Conservation (phyloP, 371 early-diverging fungal species). For the Chytridium lagenaria region DNA sequence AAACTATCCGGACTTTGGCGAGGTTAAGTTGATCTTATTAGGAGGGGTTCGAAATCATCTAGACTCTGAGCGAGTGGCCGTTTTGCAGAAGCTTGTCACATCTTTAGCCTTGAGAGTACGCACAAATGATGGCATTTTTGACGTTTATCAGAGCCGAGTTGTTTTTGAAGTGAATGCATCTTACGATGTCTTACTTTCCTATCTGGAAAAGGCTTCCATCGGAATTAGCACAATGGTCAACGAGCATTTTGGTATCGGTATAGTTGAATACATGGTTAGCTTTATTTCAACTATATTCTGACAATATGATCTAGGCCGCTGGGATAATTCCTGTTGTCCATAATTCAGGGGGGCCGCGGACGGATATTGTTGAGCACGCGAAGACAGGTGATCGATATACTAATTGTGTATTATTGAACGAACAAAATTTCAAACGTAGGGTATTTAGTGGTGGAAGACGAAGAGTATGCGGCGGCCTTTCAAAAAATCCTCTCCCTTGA, state of each 20-base stretch:
- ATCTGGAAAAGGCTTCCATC: conserved; percentile 67
- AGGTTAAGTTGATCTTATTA: conserved; percentile 41
- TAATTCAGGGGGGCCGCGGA: conserved; percentile 91
- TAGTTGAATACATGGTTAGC: conserved; percentile 93
- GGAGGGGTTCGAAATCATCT: conserved; percentile 84
- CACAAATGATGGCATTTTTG: too few species aligned
- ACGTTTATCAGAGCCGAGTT: neutral
- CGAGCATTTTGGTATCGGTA: conserved; percentile 97
- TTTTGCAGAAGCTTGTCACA: conserved; percentile 58
- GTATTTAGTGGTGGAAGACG: neutral
- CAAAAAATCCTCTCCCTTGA: too few species aligned
- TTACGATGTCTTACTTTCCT: conserved; percentile 55
- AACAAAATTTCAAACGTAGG: neutral
- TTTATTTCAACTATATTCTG: neutral
- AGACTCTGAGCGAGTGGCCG: conserved; percentile 74
- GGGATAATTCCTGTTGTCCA: conserved; percentile 91
- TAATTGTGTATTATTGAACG: neutral
- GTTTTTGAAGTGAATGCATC: neutral
- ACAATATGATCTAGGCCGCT: conserved; percentile 70
- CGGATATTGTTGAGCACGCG: conserved; percentile 79
- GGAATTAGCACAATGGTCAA: conserved; percentile 96
- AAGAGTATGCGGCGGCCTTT: too few species aligned
- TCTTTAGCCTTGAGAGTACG: conserved; percentile 64
- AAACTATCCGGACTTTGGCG: neutral
- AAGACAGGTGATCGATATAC: neutral